A percentile compares a stretch with the other conserved stretches of the same genome.
Conservation (phyloP, 2,329 filamentous ascomycete genomes). For the Colletotrichum karsti region DNA sequence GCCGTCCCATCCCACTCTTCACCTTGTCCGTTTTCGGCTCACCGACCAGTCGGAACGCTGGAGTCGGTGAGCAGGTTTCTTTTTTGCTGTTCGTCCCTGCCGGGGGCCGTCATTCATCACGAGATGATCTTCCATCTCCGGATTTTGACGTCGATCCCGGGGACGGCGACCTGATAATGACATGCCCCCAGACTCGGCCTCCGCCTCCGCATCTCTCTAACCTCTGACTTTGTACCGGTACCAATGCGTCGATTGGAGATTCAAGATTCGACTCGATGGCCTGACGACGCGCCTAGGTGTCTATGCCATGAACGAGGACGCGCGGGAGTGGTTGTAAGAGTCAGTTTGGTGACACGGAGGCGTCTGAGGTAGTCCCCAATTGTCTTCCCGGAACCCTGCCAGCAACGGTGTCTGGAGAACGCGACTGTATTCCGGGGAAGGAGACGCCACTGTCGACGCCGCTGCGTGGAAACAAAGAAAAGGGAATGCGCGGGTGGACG, state of each 20-base stretch:
- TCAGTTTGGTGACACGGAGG: slow-evolving; percentile 22
- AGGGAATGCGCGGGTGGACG: neutral
- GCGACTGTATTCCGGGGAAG: slow-evolving; percentile 13
- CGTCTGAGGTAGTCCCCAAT: slow-evolving; percentile 10
- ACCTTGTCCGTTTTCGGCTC: slow-evolving; percentile 7
- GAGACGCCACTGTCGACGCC: slow-evolving; percentile 13
- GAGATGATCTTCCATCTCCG: slow-evolving; percentile 15
- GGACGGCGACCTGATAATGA: neutral
- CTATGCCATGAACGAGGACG: neutral
- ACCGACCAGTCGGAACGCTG: neutral
- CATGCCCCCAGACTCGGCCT: neutral
- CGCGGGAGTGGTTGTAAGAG: slow-evolving; percentile 12
- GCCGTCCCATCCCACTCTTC: slow-evolving; percentile 2
- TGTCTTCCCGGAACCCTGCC: slow-evolving; percentile 2
- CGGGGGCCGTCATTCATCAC: neutral
- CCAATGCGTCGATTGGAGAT: neutral
- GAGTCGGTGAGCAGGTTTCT: neutral
- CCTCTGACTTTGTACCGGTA: neutral
- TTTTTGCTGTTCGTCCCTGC: neutral
- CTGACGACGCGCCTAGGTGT: neutral
- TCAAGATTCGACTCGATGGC: neutral
- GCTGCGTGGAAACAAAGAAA: slow-evolving; percentile 16
- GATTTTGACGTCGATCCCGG: slow-evolving; percentile 10
- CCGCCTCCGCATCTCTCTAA: neutral
- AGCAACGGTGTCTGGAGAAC: slow-evolving; percentile 6